A percentile compares a stretch with the other conserved stretches of the same genome.
Evolutionary conservation across 768 basidiomycete genomes (phyloP).

Genomic region (Lactifluus hygrophoroides): DNA sequence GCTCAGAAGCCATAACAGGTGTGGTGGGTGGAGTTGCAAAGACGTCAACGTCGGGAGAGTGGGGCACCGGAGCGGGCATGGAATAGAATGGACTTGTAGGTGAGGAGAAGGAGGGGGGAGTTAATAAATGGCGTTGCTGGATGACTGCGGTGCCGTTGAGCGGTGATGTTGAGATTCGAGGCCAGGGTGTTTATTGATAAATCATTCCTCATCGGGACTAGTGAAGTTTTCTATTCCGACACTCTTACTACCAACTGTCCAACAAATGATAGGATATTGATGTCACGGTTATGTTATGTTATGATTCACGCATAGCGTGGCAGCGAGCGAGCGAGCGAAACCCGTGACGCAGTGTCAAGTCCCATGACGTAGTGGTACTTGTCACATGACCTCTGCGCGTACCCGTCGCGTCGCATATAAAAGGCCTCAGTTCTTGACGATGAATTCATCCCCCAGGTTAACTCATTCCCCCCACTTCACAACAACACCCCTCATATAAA

Average conservation of each 20-base stretch:
- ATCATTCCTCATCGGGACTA: too few species aligned
- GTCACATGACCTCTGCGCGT: constrained; percentile 3
- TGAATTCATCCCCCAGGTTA: background rate
- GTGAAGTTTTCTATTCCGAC: too few species aligned
- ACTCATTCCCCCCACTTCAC: background rate
- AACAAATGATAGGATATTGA: too few species aligned
- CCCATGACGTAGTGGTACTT: background rate
- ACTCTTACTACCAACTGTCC: too few species aligned
- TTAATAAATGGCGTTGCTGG: background rate
- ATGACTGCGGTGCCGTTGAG: background rate
- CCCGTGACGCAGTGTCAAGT: too few species aligned
- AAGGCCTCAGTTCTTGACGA: background rate
- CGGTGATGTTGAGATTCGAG: too few species aligned
- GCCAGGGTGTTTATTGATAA: too few species aligned
- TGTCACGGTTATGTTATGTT: too few species aligned
- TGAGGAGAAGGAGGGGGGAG: background rate
- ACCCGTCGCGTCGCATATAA: background rate
- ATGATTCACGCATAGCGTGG: too few species aligned
- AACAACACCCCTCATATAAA: background rate
- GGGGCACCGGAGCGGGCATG: constrained; percentile 4
- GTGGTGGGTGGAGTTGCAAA: constrained; percentile 40
- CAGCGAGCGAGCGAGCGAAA: too few species aligned
- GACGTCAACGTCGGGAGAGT: constrained; percentile 30
- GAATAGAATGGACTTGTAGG: background rate
- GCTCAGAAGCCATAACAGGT: constrained; percentile 25